phyloP scores from a whole-genome alignment of 2,329 filamentous ascomycete species.

The Paraphoma chrysanthemicola region DNA sequence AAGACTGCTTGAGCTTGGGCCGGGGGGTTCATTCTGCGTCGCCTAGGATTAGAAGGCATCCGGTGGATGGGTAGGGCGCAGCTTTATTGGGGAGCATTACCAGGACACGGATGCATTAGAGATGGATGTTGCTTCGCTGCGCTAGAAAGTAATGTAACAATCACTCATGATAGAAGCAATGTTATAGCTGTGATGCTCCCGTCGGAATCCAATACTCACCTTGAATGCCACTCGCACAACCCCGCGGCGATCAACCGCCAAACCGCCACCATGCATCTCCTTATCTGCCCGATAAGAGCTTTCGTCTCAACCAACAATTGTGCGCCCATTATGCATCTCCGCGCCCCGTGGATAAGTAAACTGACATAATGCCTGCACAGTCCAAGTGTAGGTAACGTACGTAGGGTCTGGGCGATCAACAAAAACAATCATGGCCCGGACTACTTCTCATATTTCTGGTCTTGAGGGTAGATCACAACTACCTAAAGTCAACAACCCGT shows the following conservation, averaged over 20 bases:
- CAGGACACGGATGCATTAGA: background rate
- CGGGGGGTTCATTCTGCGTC: too few relatives aligned
- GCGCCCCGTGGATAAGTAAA: slow-evolving; percentile 45
- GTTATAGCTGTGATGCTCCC: too few relatives aligned
- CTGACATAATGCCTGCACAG: slow-evolving; percentile 18
- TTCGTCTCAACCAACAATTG: slow-evolving; percentile 13
- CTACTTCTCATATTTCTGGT: slow-evolving; percentile 28
- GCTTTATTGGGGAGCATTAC: too few relatives aligned
- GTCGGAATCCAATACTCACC: too few relatives aligned
- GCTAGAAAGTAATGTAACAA: background rate
- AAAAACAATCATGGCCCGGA: slow-evolving; percentile 45
- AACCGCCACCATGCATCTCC: slow-evolving; percentile 7
- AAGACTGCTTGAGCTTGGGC: slow-evolving; percentile 16
- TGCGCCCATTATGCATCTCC: slow-evolving; percentile 37
- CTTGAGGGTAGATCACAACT: background rate
- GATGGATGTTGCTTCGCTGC: background rate
- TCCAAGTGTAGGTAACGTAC: background rate
- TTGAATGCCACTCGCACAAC: background rate
- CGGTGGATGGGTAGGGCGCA: background rate
- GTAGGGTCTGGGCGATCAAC: background rate
- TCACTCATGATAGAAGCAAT: too few relatives aligned
- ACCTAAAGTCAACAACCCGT: background rate
- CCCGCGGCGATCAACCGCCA: background rate
- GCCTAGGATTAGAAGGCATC: background rate
- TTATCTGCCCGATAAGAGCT: slow-evolving; percentile 16